Conservation (phyloP, 139 green algal species). For the Chlorella sp. region DNA sequence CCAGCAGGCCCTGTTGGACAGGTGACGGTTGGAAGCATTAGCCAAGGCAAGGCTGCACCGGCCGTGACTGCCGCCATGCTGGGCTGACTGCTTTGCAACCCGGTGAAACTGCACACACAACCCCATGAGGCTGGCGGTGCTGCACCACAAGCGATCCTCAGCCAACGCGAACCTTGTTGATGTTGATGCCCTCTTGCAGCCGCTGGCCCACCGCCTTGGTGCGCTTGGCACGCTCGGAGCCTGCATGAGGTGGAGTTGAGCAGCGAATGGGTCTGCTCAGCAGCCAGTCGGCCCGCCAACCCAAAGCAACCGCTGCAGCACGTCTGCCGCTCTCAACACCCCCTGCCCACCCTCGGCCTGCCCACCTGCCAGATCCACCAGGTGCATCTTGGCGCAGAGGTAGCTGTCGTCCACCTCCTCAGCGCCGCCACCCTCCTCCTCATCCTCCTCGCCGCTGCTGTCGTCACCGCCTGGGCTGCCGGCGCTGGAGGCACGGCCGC, state of each 20-base stretch:
- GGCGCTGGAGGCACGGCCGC: neutral
- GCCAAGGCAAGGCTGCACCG: too few relatives aligned
- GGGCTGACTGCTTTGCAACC: slow-evolving; percentile 35
- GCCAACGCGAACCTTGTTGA: slow-evolving; percentile 74
- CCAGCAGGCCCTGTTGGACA: slow-evolving; percentile 93
- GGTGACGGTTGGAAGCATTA: too few relatives aligned
- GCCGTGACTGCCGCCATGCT: too few relatives aligned
- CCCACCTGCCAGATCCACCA: slow-evolving; percentile 76
- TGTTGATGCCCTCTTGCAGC: slow-evolving; percentile 91
- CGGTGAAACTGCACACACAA: neutral
- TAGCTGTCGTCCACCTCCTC: slow-evolving; percentile 71
- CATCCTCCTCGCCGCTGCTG: slow-evolving; percentile 13
- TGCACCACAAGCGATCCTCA: too few relatives aligned
- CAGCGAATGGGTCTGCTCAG: neutral
- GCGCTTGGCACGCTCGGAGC: slow-evolving; percentile 93
- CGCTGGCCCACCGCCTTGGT: slow-evolving; percentile 88
- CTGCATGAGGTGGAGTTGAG: slow-evolving; percentile 49
- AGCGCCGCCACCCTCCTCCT: slow-evolving; percentile 48
- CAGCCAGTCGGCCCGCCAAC: neutral
- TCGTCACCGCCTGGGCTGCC: neutral
- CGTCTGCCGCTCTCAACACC: neutral
- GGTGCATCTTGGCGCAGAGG: slow-evolving; percentile 94
- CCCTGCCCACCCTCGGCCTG: neutral
- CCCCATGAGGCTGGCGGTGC: too few relatives aligned
- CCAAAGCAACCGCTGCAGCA: neutral